Base-by-base conservation (phyloP, 441 rosid genomes). In the Aleurites moluccanus region DNA sequence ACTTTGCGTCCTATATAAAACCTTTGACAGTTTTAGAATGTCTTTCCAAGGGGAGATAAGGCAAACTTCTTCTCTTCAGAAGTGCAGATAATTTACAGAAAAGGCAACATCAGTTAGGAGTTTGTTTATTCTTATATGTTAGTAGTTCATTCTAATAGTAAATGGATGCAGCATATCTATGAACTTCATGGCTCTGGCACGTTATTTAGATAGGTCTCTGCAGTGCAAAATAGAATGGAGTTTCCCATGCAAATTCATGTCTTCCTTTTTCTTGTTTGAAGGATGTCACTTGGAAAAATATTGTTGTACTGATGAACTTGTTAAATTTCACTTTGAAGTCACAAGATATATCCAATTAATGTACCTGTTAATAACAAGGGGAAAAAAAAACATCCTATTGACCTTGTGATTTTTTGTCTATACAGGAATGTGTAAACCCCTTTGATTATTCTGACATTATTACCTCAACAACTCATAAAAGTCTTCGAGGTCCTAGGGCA, bases 401-500 rank as follows among this genome's bases (percentile, higher is more conserved):
- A 72, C 10, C 25, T 27, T 60, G 4, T 70, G 3, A 21, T 70
- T 57, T 57, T 38, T 42, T 57, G 10, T 61, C 67, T 55, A 42
- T 77, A 20, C 89, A 96, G 99, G 99, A 85, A 78, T 90, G 90
- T 82, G 83, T 87, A 21, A 88, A 85, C 78, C 99, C 99, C 28
- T 96, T 93, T 81, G 99, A 96, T 67, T 86, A 89, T 80, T 93
- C 98, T 80, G 99, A 96, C 83, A 85, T 96, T 73, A 97, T 96
- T 73, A 96, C 98, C 66, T 93, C 99, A 57, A 96, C 99, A 56
- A 96, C 97, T 28, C 99, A 96, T 80, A 96, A 96, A 80, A 90
- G 97, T 85, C 90, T 96, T 47, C 87, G 94, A 30, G 99, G 98
- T 74, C 98, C 99, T 10, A 88, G 99, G 84, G 99, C 97, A 78